Base-by-base conservation (phyloP, 2,329 filamentous ascomycete species). In the Lasiodiplodia theobromae region DNA sequence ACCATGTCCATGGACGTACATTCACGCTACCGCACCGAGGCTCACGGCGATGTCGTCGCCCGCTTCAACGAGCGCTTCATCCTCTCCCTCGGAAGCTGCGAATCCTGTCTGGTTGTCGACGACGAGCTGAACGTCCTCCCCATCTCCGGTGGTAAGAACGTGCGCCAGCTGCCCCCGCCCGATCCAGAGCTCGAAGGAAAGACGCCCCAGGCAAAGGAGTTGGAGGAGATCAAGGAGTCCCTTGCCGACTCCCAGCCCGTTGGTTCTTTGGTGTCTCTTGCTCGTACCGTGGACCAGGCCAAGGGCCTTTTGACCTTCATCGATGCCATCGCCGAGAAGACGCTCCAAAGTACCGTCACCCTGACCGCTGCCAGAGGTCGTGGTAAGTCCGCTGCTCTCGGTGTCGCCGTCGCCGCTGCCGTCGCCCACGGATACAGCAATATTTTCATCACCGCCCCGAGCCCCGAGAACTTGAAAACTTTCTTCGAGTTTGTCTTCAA, bases 401-500 rank as follows among this genome's bases (percentile, higher is more conserved):
- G 96, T 81, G 91, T 99, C 64, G 94, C 96, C 3, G 92, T 99
- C 53, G 96, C 96, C 3, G 94, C 96, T 2, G 96, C 96, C 1
- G 88, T 99, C 54, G 95, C 96, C 1, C 92, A 98, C 77, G 96
- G 96, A 31, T 99, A 99, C 82, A 97, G 94, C 84, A 99, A 99
- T 80, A 97, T 99, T 75, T 99, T 99, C 82, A 97, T 99, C 77
- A 99, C 96, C 1, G 98, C 95, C 1, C 95, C 95, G 0, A 97
- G 93, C 70, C 96, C 96, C 0, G 96, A 99, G 82, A 99, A 99
- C 82, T 86, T 99, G 86, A 99, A 98, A 83, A 99, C 96, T 0
- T 85, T 99, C 8, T 99, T 99, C 77, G 94, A 99, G 76, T 99
- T 99, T 75, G 88, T 99, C 21, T 97, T 99, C 86, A 98, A 97